Percentiles rank a stretch among this genome's conserved stretches.
phyloP scores from a whole-genome alignment of 108 stramenopile genomes.

The Cyclotella distinguenda region DNA sequence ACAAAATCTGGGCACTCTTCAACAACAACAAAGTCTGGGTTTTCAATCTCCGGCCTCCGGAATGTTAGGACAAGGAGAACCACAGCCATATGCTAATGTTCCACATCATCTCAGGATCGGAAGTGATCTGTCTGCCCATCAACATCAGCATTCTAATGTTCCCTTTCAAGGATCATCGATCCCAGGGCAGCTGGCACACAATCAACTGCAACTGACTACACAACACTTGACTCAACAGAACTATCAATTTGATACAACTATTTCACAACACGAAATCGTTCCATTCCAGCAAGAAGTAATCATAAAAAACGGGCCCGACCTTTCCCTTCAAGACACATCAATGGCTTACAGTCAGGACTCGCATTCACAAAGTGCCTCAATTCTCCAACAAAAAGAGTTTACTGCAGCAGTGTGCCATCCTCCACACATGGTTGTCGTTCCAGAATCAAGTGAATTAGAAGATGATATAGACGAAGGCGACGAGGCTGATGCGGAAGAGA shows the following conservation, averaged over 20 bases:
- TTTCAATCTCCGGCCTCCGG: constrained; percentile 4
- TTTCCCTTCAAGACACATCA: background rate
- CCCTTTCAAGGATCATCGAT: constrained; percentile 15
- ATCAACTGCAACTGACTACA: constrained; percentile 31
- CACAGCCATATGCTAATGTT: constrained; percentile 25
- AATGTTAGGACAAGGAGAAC: constrained; percentile 1
- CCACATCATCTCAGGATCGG: constrained; percentile 24
- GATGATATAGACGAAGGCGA: constrained; percentile 44
- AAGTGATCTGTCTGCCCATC: constrained; percentile 22
- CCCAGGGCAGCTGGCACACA: constrained; percentile 4
- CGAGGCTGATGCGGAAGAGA: constrained; percentile 56
- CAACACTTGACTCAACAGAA: constrained; percentile 11
- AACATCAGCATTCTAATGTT: constrained; percentile 29
- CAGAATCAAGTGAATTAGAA: constrained; percentile 10
- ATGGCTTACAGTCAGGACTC: constrained; percentile 2
- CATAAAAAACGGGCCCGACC: background rate
- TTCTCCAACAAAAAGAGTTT: constrained; percentile 9
- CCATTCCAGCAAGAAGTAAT: background rate
- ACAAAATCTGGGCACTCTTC: constrained; percentile 4
- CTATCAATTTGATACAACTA: background rate
- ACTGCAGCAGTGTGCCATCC: background rate
- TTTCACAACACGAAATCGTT: background rate
- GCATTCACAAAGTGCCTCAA: background rate
- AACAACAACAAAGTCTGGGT: constrained; percentile 21
- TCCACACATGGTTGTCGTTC: constrained; percentile 12